These are phyloP conservation scores for Yamadazyma kitorensis DNA, from an alignment of 805 yeast genomes.

Conservation along the genomic window DNA sequence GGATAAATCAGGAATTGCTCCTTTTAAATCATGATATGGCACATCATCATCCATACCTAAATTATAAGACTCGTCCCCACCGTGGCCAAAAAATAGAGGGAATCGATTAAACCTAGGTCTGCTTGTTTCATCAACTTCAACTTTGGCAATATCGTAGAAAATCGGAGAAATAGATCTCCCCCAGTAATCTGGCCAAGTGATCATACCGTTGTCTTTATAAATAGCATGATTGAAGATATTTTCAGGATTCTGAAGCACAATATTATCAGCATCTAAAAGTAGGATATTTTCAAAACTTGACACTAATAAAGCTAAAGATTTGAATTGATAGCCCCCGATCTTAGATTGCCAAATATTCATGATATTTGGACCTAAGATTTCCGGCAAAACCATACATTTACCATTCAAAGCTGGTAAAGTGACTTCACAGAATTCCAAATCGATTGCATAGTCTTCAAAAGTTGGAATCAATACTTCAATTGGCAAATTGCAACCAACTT, in stretches of 20 bases:
- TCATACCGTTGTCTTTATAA: conserved; percentile 45
- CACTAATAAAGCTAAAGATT: conserved; percentile 57
- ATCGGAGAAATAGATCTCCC: conserved; percentile 61
- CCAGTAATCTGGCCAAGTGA: conserved; percentile 72
- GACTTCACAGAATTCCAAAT: conserved; percentile 38
- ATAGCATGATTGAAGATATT: conserved; percentile 43
- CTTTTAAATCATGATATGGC: conserved; percentile 56
- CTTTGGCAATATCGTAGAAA: conserved; percentile 51
- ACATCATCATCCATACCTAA: conserved; percentile 2
- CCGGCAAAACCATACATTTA: conserved; percentile 29
- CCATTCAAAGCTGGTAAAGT: conserved; percentile 43
- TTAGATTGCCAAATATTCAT: conserved; percentile 8
- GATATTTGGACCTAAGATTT: conserved; percentile 1
- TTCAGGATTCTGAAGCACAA: conserved; percentile 42
- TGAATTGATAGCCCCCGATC: conserved; percentile 49
- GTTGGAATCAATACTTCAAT: conserved; percentile 50
- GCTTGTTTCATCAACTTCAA: conserved; percentile 30
- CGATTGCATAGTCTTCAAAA: conserved; percentile 40
- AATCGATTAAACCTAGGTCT: conserved; percentile 18
- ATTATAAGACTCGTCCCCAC: background rate
- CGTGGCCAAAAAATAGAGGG: conserved; percentile 16
- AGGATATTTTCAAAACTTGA: conserved; percentile 51
- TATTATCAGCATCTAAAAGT: conserved; percentile 51
- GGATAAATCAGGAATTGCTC: conserved; percentile 63
- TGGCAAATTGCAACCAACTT: conserved; percentile 42